Evolutionary conservation across 2,329 filamentous ascomycete genomes (phyloP).

Genomic region (Trichoderma sp.): DNA sequence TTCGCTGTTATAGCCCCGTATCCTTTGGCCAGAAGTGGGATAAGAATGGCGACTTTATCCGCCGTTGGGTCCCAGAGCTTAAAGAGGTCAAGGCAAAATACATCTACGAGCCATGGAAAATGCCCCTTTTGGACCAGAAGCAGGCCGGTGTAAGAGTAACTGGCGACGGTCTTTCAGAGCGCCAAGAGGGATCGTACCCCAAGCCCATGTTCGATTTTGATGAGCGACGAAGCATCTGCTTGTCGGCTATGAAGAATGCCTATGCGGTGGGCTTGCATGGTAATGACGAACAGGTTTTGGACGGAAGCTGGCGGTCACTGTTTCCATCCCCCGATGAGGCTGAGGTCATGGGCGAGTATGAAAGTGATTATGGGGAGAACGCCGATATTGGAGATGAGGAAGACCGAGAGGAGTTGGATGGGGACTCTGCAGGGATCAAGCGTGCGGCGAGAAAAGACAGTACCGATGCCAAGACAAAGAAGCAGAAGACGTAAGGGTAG

Average conservation of each 20-base stretch:
- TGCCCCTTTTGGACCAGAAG: constrained; percentile 67
- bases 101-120: constrained; percentile 81
- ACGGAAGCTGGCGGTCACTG: constrained; percentile 58
- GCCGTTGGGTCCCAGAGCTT: constrained; percentile 68
- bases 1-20: constrained; percentile 68
- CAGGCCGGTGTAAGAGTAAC: constrained; percentile 65
- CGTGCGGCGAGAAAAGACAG: constrained; percentile 28
- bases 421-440: constrained; percentile 30
- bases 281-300: constrained; percentile 59
- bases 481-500: constrained; percentile 31
- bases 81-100: constrained; percentile 63
- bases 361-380: constrained; percentile 39
- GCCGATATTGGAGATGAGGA: constrained; percentile 37
- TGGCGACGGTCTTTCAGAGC: constrained; percentile 51
- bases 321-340: constrained; percentile 44
- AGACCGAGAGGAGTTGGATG: constrained; percentile 25
- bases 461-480: constrained; percentile 29
- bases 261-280: constrained; percentile 67
- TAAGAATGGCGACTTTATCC: constrained; percentile 64
- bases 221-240: constrained; percentile 61
- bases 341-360: constrained; percentile 40
- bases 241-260: constrained; percentile 69
- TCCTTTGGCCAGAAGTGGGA: constrained; percentile 78
- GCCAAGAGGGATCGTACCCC: constrained; percentile 60
- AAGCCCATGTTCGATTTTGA: constrained; percentile 78